These are phyloP conservation scores for Haematococcus lacustris DNA, from an alignment of 139 green algal species.

Conservation along the genomic window DNA sequence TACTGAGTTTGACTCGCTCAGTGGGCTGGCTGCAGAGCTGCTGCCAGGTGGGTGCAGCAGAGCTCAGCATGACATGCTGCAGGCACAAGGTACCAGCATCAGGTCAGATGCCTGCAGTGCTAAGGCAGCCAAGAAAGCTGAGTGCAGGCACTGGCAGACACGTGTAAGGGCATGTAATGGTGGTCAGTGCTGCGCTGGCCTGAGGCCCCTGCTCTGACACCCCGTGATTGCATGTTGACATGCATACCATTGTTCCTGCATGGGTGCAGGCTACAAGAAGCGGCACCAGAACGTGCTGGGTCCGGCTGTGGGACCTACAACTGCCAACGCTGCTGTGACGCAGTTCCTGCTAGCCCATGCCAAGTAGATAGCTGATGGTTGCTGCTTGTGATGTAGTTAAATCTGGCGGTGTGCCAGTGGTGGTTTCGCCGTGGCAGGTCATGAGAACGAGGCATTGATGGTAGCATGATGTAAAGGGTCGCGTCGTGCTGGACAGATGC, in stretches of 20 bases:
- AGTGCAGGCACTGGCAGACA: background rate
- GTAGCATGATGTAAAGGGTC: too few relatives aligned
- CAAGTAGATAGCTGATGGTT: slow-evolving; percentile 13
- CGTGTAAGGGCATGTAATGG: background rate
- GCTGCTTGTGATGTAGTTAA: background rate
- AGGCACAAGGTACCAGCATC: background rate
- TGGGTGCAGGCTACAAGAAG: slow-evolving; percentile 33
- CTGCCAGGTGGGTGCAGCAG: slow-evolving; percentile 32
- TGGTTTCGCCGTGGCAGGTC: too few relatives aligned
- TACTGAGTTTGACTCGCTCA: slow-evolving; percentile 48
- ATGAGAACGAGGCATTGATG: too few relatives aligned
- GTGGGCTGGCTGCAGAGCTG: slow-evolving; percentile 34
- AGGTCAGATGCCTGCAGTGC: background rate
- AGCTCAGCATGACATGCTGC: background rate
- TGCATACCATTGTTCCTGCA: background rate
- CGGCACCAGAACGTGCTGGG: slow-evolving; percentile 38
- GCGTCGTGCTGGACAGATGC: too few relatives aligned
- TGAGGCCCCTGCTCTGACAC: background rate
- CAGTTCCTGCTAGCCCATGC: slow-evolving; percentile 34
- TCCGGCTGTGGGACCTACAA: slow-evolving; percentile 34
- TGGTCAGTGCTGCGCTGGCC: background rate
- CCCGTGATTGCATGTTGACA: background rate
- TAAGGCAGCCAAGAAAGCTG: background rate
- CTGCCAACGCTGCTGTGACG: too few relatives aligned
- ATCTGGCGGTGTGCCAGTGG: background rate